Evolutionary conservation across 208 protist species (phyloP), one percentile per base, ranked within the genome.

Genomic region (Leishmania tarentolae): DNA sequence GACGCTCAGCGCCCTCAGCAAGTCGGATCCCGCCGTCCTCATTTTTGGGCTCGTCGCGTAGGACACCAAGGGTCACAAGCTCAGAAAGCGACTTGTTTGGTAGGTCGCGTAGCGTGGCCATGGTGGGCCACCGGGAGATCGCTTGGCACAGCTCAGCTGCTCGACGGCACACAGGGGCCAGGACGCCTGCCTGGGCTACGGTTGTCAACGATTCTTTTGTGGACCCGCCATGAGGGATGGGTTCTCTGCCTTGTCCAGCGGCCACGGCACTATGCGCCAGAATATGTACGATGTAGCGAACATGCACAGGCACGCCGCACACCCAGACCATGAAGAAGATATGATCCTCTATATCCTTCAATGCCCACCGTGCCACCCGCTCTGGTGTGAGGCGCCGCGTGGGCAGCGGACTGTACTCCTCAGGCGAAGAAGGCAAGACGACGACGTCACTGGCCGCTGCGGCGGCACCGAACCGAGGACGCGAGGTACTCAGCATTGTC

Each of bases 291-390:
- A 93, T 86, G 83, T 95, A 93, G 0, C 83, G 87, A 47, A 83
- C 61, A 69, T 97, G 91, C 37, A 94, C 78, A 0, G 93, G 90
- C 9, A 95, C 73, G 42, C 90, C 87, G 69, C 89, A 97, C 0
- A 92, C 80, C 90, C 90, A 95, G 47, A 92, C 87, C 24, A 92
- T 50, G 70, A 92, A 79, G 69, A 95, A 93, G 56, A 97, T 63
- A 70, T 95, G 86, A 17, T 88, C 80, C 50, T 79, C 76, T 0
- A 93, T 79, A 42, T 93, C 93, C 24, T 85, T 71, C 7, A 86
- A 13, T 0, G 77, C 75, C 90, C 90, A 88, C 44, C 15, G 71
- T 13, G 71, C 44, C 47, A 75, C 71, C 47, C 21, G 71, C 44
- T 24, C 5, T 5, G 71, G 71, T 40, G 71, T 42, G 28, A 75